Base-by-base conservation (phyloP, 2,329 filamentous ascomycete species). In the Acephala macrosclerotiorum region DNA sequence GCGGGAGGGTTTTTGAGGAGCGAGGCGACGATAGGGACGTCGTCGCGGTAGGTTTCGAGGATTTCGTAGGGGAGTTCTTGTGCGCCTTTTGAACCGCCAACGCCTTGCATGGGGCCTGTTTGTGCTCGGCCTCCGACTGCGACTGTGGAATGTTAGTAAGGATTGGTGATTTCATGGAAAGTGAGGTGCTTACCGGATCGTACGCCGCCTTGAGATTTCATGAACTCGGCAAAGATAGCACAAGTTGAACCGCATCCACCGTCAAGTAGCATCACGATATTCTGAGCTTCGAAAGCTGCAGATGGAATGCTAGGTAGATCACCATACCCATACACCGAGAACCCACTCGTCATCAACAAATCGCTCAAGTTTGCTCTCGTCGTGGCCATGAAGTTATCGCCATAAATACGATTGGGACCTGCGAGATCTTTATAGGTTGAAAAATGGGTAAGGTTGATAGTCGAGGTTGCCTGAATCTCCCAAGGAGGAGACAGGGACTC, bases 231-330 rank as follows among this genome's bases (percentile, higher is more conserved):
- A 66, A 87, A 85, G 3, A 86, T 78, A 2, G 84, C 83, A 76
- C 86, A 89, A 1, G 85, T 87, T 0, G 85, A 87, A 18, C 83
- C 84, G 74, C 86, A 89, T 70, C 81, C 81, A 40, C 86, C 86
- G 71, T 89, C 86, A 61, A 83, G 82, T 12, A 88, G 78, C 11
- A 66, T n/a, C 2, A 66, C 60, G 5, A 60, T 59, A n/a, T 66
- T 60, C 11, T 60, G 36, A 9, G 64, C 42, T 7, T 33, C 42
- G 49, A 66, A 66, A n/a, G 57, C 64, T 6, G 60, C 47, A 5
- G 64, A 18, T 18, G 64, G 56, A n/a, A 61, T 61, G 12, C 7
- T 42, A 4, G 45, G 59, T 18, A 51, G 16, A 11, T 38, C 47
- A 1, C 36, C 40, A 40, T 61, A 61, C 2, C 59, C 59, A n/a